Evolutionary conservation across 2,329 filamentous ascomycete genomes (phyloP).

Genomic region (Colletotrichum sp.): DNA sequence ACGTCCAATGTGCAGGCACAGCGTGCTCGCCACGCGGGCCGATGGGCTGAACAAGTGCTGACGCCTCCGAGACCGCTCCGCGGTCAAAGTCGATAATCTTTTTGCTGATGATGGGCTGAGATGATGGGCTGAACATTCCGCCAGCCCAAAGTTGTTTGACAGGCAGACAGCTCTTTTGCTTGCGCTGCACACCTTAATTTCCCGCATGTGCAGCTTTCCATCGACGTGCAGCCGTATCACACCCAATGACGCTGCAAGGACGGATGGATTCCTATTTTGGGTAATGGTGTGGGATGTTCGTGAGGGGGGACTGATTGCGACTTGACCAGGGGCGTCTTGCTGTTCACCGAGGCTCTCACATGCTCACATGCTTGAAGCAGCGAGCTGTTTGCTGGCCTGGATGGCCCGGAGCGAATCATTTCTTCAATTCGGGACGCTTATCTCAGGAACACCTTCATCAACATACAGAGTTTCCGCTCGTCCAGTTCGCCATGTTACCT

Average conservation of each 20-base stretch:
- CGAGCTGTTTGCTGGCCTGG: background rate
- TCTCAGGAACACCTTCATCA: background rate
- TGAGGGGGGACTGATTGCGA: background rate
- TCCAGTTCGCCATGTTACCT: background rate
- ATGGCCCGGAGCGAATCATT: background rate
- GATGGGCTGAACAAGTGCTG: background rate
- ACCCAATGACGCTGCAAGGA: conserved; percentile 2
- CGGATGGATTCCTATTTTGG: conserved; percentile 1
- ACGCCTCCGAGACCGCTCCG: background rate
- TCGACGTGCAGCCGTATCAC: background rate
- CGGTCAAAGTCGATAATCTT: background rate
- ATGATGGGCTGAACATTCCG: background rate
- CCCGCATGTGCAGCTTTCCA: background rate
- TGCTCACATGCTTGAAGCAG: conserved; percentile 10
- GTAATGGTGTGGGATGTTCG: background rate
- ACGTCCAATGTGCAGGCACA: background rate
- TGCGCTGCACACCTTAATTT: background rate
- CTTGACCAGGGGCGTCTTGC: background rate
- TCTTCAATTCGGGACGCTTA: background rate
- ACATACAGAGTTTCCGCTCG: background rate
- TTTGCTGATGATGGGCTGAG: background rate
- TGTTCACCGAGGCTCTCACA: conserved; percentile 10
- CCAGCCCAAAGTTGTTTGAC: background rate
- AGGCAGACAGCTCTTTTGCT: background rate
- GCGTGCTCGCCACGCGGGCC: background rate